Base-by-base conservation (phyloP, 2,329 filamentous ascomycete species). In the Talaromyces sp. region DNA sequence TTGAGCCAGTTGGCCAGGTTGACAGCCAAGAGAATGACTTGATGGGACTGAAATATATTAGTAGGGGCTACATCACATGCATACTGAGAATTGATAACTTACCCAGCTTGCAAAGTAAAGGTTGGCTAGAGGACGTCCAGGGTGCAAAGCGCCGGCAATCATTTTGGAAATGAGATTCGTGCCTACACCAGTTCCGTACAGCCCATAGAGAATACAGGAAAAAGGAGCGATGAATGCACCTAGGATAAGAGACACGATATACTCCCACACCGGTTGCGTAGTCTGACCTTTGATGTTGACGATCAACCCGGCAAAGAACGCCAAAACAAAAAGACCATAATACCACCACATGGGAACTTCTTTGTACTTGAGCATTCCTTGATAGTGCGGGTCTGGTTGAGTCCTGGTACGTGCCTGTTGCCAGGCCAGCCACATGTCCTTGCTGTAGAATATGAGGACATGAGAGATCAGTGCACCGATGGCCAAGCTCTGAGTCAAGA, bases 141-240 rank as follows among this genome's bases (percentile, higher is more conserved):
- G 72, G 43, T 69, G 66, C 9, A 72, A 59, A 6, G 67, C 66
- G 37, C 72, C 72, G 14, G 70, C 72, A 9, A 73, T 59, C 71
- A 73, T 73, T 35, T 73, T 73, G 7, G 71, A 73, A 6, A 73
- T 58, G 3, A 72, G 68, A 63, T 72, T 71, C 16, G 65, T 68
- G 8, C 54, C 60, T 1, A 72, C 63, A 3, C 70, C 70, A 4
- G 59, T 68, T 7, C 70, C 70, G 31, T 71, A 72, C 9, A 68
- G 65, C 6, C 67, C 67, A 7, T 67, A 71, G 2, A 70, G 67
- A 0, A 68, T 41, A 54, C 71, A 70, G 35, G 66, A 70, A 19
- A 87, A 78, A 0, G 84, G 84, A 0, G 84, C 82, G 24, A 87
- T 82, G 63, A 83, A 70, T 0, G 73, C 11, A 0, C 72, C 72